Base-by-base conservation (phyloP, 495 filamentous ascomycete species). In the Penicillium maclennaniae region DNA sequence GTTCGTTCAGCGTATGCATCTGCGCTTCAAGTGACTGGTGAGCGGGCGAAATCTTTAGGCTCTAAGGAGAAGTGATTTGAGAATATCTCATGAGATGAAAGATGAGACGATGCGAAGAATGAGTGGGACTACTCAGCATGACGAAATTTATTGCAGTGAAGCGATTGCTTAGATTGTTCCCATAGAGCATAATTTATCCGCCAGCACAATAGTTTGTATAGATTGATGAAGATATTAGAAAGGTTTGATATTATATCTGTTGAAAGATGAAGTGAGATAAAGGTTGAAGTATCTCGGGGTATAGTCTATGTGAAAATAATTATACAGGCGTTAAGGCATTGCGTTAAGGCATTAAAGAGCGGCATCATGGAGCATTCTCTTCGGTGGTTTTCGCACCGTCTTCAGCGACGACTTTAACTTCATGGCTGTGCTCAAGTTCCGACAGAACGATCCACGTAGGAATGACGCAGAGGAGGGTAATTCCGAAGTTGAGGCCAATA, bases 361-460 rank as follows among this genome's bases (percentile, higher is more conserved):
- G 34, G n/a, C 14, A n/a, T 19, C 17, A 40, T 40, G 38, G 19
- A n/a, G 38, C n/a, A 40, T 16, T 16, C 2, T 40, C 38, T 6
- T 40, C 38, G 16, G 19, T 20, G 38, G 38, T 20, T 6, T 40
- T 40, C 7, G 38, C 19, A 20, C 16, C 19, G 21, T 67, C 61
- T 23, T 67, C 66, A 21, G 23, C 64, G 21, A 56, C 59, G 43
- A 69, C 61, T 42, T 58, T 51, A 15, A 69, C 58, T 58, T 69
- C 66, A 37, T 69, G 66, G 36, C 64, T 69, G 43, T 69, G 66
- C 38, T 69, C 66, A 31, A 69, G 54, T 23, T 59, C 64, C 20
- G 64, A 67, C 2, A 69, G 49, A 27, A 70, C 61, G 26, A 70
- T 65, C 68, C 68, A 70, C 0, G 68, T 70, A 0, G 68, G 66